Conservation (phyloP, 495 filamentous ascomycete species). For the Tuber magnatum region DNA sequence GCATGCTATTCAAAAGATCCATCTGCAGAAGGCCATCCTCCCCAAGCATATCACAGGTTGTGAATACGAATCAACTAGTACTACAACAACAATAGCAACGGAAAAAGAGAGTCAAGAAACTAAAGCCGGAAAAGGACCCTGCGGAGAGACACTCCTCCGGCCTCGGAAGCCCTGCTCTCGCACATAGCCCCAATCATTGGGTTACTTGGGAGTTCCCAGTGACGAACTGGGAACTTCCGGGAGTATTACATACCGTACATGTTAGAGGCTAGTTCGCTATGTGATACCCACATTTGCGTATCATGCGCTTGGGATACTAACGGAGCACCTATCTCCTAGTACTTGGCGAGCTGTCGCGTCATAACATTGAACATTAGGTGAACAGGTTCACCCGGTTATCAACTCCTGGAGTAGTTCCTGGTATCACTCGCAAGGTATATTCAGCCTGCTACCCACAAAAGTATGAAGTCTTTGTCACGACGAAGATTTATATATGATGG, state of each 20-base stretch:
- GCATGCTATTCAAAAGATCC: not conserved
- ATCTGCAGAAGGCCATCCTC: not conserved
- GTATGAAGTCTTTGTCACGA: not conserved
- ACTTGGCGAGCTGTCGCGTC: not conserved
- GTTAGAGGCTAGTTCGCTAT: not conserved
- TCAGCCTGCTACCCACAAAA: not conserved
- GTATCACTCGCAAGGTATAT: not conserved
- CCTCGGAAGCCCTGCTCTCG: not conserved
- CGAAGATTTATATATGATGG: not conserved
- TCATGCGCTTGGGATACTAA: not conserved
- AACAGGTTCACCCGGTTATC: not conserved
- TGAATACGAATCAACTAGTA: not conserved
- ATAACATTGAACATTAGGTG: not conserved
- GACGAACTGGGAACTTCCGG: not conserved
- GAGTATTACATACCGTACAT: not conserved
- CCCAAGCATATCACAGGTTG: not conserved
- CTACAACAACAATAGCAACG: not conserved
- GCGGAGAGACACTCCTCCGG: not conserved
- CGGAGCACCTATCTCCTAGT: not conserved
- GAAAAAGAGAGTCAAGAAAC: not conserved
- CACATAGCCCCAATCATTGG: not conserved
- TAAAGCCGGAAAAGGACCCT: not conserved
- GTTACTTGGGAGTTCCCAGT: not conserved
- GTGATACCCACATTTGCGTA: not conserved
- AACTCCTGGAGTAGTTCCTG: not conserved